Conservation (phyloP, 768 basidiomycete species). For the Serendipita sp. region DNA sequence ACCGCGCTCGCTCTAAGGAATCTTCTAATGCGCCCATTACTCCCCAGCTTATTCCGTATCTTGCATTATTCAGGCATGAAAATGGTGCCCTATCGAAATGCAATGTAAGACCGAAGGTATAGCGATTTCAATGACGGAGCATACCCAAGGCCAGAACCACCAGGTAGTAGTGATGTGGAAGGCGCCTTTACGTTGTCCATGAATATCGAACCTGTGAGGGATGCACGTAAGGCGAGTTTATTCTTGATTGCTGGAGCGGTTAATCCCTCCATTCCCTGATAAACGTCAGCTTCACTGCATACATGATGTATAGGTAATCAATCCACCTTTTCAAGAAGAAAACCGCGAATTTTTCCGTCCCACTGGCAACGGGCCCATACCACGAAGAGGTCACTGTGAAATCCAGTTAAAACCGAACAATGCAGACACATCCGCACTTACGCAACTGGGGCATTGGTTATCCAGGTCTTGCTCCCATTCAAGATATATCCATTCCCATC, state of each 20-base stretch:
- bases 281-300: not conserved
- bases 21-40: conserved; percentile 93
- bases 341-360: conserved; percentile 82
- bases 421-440: conserved; percentile 23
- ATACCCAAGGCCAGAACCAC: conserved; percentile 49
- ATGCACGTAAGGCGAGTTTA: conserved; percentile 80
- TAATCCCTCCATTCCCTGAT: conserved; percentile 64
- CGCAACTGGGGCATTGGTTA: conserved; percentile 85
- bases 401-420: conserved; percentile 8
- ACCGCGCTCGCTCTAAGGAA: conserved; percentile 58
- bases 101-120: too few relatives aligned
- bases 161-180: conserved; percentile 59
- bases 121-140: too few relatives aligned
- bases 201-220: conserved; percentile 73
- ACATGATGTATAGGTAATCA: conserved; percentile 8
- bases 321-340: conserved; percentile 73
- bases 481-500: conserved; percentile 70
- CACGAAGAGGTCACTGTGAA: conserved; percentile 63
- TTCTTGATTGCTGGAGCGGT: conserved; percentile 80
- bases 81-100: conserved; percentile 41
- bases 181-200: conserved; percentile 79
- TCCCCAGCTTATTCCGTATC: conserved; percentile 88
- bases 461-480: conserved; percentile 95
- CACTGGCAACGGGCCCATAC: conserved; percentile 93
- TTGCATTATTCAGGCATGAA: conserved; percentile 81